Evolutionary conservation across 2,329 filamentous ascomycete genomes (phyloP).

Genomic region (Coniochaeta hoffmannii): DNA sequence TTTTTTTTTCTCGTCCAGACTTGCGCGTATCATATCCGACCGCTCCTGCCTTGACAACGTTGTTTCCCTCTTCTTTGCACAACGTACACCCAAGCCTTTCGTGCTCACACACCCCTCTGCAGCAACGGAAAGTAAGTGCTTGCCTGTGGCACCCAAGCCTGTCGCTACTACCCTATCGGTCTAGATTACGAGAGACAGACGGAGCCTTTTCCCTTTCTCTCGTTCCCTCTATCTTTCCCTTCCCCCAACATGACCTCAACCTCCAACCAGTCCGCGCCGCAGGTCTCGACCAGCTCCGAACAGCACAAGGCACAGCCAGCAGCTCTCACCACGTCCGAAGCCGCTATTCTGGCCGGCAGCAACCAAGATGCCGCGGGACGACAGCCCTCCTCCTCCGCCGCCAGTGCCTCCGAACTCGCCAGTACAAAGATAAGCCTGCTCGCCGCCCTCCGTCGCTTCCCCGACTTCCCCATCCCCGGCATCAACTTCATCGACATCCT

Average conservation of each 20-base stretch:
- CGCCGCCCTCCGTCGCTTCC: conserved; percentile 71
- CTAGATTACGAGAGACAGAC: background rate
- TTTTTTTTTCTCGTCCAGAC: conserved; percentile 3
- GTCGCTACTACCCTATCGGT: background rate
- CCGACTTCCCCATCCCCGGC: conserved; percentile 85
- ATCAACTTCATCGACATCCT: conserved; percentile 98
- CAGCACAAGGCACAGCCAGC: too few species aligned
- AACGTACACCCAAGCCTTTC: background rate
- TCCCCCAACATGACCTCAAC: conserved; percentile 26
- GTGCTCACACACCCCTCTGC: conserved; percentile 2
- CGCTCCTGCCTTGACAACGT: background rate
- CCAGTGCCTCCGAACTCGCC: conserved; percentile 58
- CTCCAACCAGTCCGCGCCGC: conserved; percentile 15
- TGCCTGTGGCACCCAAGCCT: conserved; percentile 1
- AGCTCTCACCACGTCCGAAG: conserved; percentile 25
- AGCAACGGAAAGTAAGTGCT: background rate
- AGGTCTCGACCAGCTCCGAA: conserved; percentile 14
- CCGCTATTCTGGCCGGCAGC: conserved; percentile 12
- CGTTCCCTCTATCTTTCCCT: conserved; percentile 2
- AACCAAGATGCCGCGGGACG: conserved; percentile 52
- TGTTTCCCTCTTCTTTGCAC: background rate
- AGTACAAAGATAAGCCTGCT: conserved; percentile 64
- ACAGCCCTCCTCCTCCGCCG: conserved; percentile 55
- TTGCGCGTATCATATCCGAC: background rate
- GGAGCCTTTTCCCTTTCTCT: background rate